Evolutionary conservation across 2,329 filamentous ascomycete species (phyloP).

Genomic region (Fusarium tuaranense): DNA sequence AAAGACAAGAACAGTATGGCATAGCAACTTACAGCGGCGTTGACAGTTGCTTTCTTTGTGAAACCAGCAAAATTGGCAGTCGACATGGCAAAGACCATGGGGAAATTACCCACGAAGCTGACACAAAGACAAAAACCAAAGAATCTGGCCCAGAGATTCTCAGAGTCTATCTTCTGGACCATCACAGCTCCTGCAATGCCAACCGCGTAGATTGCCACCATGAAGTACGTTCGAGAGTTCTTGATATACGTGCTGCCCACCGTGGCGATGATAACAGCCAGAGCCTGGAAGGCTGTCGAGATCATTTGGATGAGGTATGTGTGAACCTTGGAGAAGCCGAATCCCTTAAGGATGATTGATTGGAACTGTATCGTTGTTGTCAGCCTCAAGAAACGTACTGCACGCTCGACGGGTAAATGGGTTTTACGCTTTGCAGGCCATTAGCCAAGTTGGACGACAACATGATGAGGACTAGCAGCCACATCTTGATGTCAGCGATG

Average conservation of each 20-base stretch:
- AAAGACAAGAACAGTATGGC: not conserved
- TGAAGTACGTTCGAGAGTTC: conserved; percentile 44
- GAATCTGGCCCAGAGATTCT: not conserved
- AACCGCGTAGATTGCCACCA: conserved; percentile 38
- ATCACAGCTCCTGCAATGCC: conserved; percentile 21
- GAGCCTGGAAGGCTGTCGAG: conserved; percentile 33
- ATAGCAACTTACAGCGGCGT: not conserved
- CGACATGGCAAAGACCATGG: conserved; percentile 11
- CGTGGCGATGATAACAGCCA: conserved; percentile 39
- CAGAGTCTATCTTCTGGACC: conserved; percentile 1
- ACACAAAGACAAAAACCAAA: conserved; percentile 2
- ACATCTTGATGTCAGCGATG: not conserved
- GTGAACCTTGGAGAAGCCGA: conserved; percentile 39
- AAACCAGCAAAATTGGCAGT: conserved; percentile 21
- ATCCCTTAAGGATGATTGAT: conserved; percentile 42
- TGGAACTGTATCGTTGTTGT: conserved; percentile 27
- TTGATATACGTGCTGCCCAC: conserved; percentile 37
- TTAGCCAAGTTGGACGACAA: not conserved
- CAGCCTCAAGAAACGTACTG: not conserved
- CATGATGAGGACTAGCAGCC: not conserved
- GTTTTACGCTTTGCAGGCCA: not conserved
- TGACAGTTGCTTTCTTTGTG: conserved; percentile 1
- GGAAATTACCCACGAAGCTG: conserved; percentile 16
- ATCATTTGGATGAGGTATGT: conserved; percentile 37
- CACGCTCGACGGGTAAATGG: not conserved